phyloP scores from a whole-genome alignment of 805 yeast species.

The Yarrowia sp. region DNA sequence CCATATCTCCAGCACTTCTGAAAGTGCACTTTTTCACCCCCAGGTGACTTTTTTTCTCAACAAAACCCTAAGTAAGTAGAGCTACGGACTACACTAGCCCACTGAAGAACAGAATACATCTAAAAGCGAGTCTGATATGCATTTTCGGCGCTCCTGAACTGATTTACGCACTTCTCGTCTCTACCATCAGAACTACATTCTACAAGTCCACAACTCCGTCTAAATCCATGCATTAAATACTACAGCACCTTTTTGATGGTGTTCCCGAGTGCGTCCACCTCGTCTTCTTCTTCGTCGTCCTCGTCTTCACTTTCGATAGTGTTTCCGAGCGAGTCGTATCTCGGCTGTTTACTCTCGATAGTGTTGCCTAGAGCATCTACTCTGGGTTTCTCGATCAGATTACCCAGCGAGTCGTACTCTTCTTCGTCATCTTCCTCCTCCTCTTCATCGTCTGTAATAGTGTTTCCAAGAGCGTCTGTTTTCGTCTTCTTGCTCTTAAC shows the following conservation, averaged over 20 bases:
- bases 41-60: too few relatives aligned
- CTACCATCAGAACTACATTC: too few relatives aligned
- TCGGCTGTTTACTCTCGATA: background rate
- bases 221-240: background rate
- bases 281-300: conserved; percentile 31
- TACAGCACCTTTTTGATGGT: conserved; percentile 34
- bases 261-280: conserved; percentile 28
- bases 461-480: conserved; percentile 7
- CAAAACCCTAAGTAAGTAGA: too few relatives aligned
- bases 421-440: conserved; percentile 4
- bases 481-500: background rate
- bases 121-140: too few relatives aligned
- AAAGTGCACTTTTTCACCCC: too few relatives aligned
- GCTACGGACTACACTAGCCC: too few relatives aligned
- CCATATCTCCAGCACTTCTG: too few relatives aligned
- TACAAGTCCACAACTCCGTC: too few relatives aligned
- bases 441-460: background rate
- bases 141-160: too few relatives aligned
- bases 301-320: background rate
- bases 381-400: background rate
- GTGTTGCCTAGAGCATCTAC: conserved; percentile 26
- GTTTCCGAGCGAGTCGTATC: background rate
- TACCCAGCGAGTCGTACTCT: conserved; percentile 14
- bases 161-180: too few relatives aligned
- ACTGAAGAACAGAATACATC: too few relatives aligned